These are phyloP conservation scores for Penicillium sp. DNA, from an alignment of 2,329 filamentous ascomycete species.

Conservation along the genomic window DNA sequence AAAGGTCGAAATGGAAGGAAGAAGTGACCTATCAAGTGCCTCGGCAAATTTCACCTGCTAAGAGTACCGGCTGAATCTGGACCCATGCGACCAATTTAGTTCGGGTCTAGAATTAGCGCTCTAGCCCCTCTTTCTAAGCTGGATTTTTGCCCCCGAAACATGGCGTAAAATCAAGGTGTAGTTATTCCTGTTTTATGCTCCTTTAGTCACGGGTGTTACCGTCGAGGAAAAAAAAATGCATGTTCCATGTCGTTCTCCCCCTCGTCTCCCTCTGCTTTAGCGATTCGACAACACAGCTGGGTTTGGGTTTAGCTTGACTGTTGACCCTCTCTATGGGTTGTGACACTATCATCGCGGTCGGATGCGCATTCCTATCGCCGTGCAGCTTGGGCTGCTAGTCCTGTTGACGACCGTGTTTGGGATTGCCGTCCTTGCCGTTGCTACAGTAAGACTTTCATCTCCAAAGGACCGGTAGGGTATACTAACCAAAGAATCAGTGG, in stretches of 20 bases:
- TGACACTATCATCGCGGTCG: conserved; percentile 3
- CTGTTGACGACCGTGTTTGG: conserved; percentile 67
- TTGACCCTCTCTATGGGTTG: background rate
- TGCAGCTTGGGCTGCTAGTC: conserved; percentile 79
- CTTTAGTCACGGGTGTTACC: background rate
- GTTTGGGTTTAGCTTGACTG: background rate
- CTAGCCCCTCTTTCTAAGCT: background rate
- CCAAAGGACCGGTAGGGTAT: background rate
- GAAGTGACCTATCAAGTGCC: background rate
- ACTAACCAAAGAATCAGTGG: conserved; percentile 39
- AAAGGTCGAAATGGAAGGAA: background rate
- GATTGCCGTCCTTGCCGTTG: conserved; percentile 72
- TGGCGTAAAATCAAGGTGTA: background rate
- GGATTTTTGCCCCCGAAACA: background rate
- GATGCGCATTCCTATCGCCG: conserved; percentile 82
- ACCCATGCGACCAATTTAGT: background rate
- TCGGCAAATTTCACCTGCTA: background rate
- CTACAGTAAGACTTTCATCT: conserved; percentile 36
- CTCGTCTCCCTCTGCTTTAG: background rate
- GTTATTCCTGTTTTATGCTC: background rate
- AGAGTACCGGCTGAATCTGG: background rate
- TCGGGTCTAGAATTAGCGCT: background rate
- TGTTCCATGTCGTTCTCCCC: background rate
- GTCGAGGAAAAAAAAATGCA: background rate
- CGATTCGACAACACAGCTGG: too few relatives aligned